Percentiles rank a stretch among this genome's conserved stretches.
phyloP scores from a whole-genome alignment of 2,329 filamentous ascomycete species.

The Verticillium nubilum region DNA sequence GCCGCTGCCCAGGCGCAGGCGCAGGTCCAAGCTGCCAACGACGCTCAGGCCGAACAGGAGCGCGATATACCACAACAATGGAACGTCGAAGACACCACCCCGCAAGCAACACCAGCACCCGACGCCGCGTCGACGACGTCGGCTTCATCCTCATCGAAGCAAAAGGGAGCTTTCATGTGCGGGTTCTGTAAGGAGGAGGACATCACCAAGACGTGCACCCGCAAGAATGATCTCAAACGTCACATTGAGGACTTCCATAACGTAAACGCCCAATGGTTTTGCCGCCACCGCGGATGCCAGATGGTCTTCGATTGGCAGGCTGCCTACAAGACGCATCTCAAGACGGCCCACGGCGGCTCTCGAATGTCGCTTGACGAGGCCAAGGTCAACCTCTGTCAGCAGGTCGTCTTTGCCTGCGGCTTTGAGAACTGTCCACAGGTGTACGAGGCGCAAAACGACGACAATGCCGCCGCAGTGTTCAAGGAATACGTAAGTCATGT shows the following conservation, averaged over 20 bases:
- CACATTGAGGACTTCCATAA: conserved; percentile 44
- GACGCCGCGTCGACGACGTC: conserved; percentile 16
- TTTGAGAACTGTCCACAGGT: conserved; percentile 38
- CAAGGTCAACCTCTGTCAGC: conserved; percentile 36
- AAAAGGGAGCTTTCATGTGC: conserved; percentile 31
- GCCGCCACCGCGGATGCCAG: conserved; percentile 35
- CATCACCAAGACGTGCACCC: conserved; percentile 36
- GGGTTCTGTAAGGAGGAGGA: conserved; percentile 36
- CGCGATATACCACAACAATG: not conserved
- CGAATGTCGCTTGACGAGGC: conserved; percentile 35
- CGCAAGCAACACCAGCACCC: conserved; percentile 6
- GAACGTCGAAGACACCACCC: not conserved
- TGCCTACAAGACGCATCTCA: conserved; percentile 41
- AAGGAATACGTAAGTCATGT: conserved; percentile 42
- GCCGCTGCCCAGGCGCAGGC: conserved; percentile 1
- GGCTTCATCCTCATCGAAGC: conserved; percentile 22
- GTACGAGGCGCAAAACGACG: conserved; percentile 34
- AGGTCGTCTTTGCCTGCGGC: conserved; percentile 43
- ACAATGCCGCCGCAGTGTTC: conserved; percentile 30
- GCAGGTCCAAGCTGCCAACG: conserved; percentile 3
- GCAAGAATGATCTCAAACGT: conserved; percentile 42
- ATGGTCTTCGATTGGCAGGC: conserved; percentile 43
- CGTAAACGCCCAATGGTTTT: conserved; percentile 40
- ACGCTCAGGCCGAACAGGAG: conserved; percentile 4
- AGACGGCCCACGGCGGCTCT: conserved; percentile 35